Conservation (phyloP, 495 filamentous ascomycete species). For the Penicillium canariense region DNA sequence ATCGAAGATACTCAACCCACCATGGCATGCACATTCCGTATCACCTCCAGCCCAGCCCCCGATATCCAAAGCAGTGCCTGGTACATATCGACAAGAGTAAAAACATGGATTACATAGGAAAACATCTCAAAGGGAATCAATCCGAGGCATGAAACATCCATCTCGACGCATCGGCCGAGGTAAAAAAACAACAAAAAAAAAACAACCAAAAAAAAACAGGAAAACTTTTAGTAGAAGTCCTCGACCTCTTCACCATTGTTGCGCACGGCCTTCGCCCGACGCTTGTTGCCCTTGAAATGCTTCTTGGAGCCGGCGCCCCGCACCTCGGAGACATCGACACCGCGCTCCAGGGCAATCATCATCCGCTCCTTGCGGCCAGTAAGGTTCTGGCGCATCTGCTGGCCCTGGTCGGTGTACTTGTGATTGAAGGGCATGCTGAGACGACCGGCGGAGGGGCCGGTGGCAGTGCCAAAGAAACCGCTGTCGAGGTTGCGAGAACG, state of each 20-base stretch:
- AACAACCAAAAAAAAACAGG: slow-evolving; percentile 22
- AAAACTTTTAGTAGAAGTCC: slow-evolving; percentile 37
- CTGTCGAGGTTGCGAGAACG: slow-evolving; percentile 79
- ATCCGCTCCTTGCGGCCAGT: slow-evolving; percentile 80
- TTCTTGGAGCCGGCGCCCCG: slow-evolving; percentile 73
- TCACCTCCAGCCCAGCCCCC: slow-evolving; percentile 14
- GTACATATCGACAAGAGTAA: slow-evolving; percentile 7
- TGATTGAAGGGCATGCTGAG: slow-evolving; percentile 81
- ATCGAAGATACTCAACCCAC: slow-evolving; percentile 11
- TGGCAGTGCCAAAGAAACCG: slow-evolving; percentile 73
- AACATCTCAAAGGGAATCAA: slow-evolving; percentile 10
- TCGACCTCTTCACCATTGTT: slow-evolving; percentile 37
- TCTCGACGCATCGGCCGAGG: slow-evolving; percentile 7
- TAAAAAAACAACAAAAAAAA: slow-evolving; percentile 13
- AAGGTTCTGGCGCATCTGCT: slow-evolving; percentile 61
- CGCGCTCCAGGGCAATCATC: slow-evolving; percentile 82
- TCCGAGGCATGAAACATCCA: slow-evolving; percentile 8
- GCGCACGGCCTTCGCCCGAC: slow-evolving; percentile 56
- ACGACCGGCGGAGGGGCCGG: slow-evolving; percentile 57
- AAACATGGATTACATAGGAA: slow-evolving; percentile 12
- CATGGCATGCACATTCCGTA: slow-evolving; percentile 23
- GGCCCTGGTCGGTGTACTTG: slow-evolving; percentile 80
- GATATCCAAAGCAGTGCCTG: slow-evolving; percentile 9
- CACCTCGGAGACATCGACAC: slow-evolving; percentile 80
- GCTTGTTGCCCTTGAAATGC: slow-evolving; percentile 88